Evolutionary conservation across 1,284 basidiomycete genomes (phyloP).

Genomic region (Austroboletus niveus): DNA sequence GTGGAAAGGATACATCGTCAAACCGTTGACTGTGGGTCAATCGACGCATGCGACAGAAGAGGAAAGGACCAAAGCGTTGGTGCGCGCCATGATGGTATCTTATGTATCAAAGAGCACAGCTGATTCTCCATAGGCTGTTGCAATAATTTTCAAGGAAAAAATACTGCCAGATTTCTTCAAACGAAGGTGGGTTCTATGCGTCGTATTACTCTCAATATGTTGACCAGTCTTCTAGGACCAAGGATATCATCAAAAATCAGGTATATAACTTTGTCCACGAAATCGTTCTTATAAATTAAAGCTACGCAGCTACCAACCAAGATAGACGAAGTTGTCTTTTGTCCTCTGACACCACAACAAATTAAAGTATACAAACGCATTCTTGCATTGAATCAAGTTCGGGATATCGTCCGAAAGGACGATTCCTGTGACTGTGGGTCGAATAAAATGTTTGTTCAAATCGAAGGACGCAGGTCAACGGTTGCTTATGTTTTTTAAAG

Average conservation of each 20-base stretch:
- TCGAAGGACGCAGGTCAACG: not conserved
- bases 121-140: constrained; percentile 44
- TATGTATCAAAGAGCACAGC: not conserved
- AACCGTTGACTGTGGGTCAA: constrained; percentile 69
- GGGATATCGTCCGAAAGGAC: constrained; percentile 65
- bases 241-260: constrained; percentile 75
- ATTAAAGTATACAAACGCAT: constrained; percentile 70
- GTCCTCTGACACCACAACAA: constrained; percentile 72
- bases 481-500: constrained; percentile 35
- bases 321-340: constrained; percentile 86
- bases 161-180: constrained; percentile 76
- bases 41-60: constrained; percentile 61
- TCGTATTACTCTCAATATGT: not conserved
- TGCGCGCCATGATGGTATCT: constrained; percentile 31
- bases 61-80: constrained; percentile 55
- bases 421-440: constrained; percentile 73
- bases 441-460: constrained; percentile 43
- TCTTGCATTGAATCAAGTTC: constrained; percentile 56
- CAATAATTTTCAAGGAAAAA: constrained; percentile 57
- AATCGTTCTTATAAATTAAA: not conserved
- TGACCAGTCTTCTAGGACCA: constrained; percentile 53
- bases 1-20: constrained; percentile 67
- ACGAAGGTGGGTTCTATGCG: constrained; percentile 51
- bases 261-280: constrained; percentile 29
- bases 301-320: constrained; percentile 71